These are phyloP conservation scores for Fonsecaea pugnacius DNA, from an alignment of 2,329 filamentous ascomycete genomes.

Conservation along the genomic window DNA sequence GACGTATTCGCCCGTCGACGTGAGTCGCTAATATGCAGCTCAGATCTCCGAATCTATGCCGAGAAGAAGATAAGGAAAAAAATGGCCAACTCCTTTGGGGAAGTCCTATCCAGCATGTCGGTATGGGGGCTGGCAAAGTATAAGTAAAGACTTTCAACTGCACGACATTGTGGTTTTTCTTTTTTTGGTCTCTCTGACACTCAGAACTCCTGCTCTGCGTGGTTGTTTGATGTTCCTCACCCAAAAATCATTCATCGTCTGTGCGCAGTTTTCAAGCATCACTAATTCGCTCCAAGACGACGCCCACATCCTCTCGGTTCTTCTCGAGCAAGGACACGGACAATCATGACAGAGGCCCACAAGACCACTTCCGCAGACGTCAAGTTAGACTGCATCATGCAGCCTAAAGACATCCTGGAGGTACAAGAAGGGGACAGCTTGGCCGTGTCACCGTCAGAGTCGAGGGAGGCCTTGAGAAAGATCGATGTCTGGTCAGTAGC, in stretches of 20 bases:
- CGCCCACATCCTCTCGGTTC: neutral
- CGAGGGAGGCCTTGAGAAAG: slow-evolving; percentile 17
- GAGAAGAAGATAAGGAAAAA: slow-evolving; percentile 3
- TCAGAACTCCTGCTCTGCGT: neutral
- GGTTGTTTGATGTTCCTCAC: neutral
- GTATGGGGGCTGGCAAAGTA: neutral
- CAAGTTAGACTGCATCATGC: neutral
- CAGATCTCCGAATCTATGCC: neutral
- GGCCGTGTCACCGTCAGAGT: slow-evolving; percentile 5
- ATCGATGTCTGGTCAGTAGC: slow-evolving; percentile 21
- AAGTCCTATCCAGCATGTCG: neutral
- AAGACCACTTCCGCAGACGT: neutral
- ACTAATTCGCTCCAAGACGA: neutral
- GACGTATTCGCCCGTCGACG: neutral
- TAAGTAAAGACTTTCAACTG: slow-evolving; percentile 1
- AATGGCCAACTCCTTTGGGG: slow-evolving; percentile 1
- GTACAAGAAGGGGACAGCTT: slow-evolving; percentile 3
- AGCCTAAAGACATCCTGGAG: neutral
- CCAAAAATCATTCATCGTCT: neutral
- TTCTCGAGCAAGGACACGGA: neutral
- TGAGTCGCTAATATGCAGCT: neutral
- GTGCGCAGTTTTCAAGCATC: neutral
- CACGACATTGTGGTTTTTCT: no score
- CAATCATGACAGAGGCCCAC: neutral
- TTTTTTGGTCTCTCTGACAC: neutral